Base-by-base conservation (phyloP, 306 rosid species). In the Gynostemma pentaphyllum region DNA sequence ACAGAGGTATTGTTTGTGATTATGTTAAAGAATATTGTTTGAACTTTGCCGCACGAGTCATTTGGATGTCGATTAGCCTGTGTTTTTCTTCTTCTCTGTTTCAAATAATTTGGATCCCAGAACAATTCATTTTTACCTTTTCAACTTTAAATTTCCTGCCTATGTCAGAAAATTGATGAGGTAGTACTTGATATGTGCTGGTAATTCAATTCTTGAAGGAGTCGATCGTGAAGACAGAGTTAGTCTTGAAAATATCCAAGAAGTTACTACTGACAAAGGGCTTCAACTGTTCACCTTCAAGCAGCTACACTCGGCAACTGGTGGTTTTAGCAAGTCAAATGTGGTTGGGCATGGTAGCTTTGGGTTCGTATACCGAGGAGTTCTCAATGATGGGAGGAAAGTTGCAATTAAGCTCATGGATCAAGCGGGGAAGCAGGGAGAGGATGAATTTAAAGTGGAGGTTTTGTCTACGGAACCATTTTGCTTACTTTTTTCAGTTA, bases 271-370 rank as follows among this genome's bases (percentile, higher is more conserved):
- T 19, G 86, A 78, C 66, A 80, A 86, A 60, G 96, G 98, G 49
- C 85, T 79, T 68, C 83, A 72, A 72, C 80, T 88, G 26, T 92
- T 88, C 83, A 79, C 95, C 54, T 92, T 82, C 81, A 88, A 88
- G 88, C 98, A 88, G 75, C 82, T 92, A 37, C 85, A 88, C 80
- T 92, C 96, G 45, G 94, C 98, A 7, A 83, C 96, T 2, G 79
- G 90, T 24, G 88, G 94, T 42, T 92, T 88, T 78, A 86, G 94
- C 85, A 88, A 86, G 85, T 84, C 95, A 45, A 84, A 86, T 70
- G 95, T 92, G 72, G 78, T 86, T 47, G 98, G 96, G 30, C 91
- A 86, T 63, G 98, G 96, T 32, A 86, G 95, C 40, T 92, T 86
- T 51, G 98, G 96, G 45, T 71, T 74, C 21, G 98, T 92, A 29